phyloP scores from a whole-genome alignment of 208 protist genomes.

The Herpetomonas tarakana region DNA sequence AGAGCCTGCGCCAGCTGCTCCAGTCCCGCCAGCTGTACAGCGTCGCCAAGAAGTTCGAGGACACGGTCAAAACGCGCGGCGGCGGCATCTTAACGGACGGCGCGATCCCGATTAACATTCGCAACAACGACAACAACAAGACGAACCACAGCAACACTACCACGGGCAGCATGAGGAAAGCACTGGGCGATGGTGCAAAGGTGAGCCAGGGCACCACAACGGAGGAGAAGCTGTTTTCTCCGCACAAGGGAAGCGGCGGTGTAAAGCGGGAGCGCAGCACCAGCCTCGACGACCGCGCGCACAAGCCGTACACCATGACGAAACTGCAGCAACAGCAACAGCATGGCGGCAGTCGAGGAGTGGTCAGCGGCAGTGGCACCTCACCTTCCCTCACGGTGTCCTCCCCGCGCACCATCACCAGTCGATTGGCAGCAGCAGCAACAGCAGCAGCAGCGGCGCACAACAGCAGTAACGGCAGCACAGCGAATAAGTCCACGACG shows the following conservation, averaged over 20 bases:
- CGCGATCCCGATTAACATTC: conserved; percentile 15
- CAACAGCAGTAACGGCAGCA: neutral
- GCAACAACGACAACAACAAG: neutral
- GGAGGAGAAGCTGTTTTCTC: neutral
- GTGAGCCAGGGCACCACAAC: neutral
- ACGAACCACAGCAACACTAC: neutral
- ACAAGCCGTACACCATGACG: neutral
- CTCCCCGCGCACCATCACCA: too few relatives aligned
- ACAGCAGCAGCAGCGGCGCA: too few relatives aligned
- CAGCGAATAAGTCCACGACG: conserved; percentile 18
- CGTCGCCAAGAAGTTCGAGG: conserved; percentile 37
- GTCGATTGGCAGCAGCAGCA: too few relatives aligned
- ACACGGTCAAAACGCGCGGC: conserved; percentile 11
- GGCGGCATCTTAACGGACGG: neutral
- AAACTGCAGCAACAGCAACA: neutral
- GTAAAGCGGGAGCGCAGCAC: conserved; percentile 32
- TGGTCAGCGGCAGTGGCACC: too few relatives aligned
- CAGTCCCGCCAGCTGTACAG: conserved; percentile 39
- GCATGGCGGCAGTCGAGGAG: too few relatives aligned
- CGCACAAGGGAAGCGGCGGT: conserved; percentile 5
- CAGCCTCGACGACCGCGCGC: neutral
- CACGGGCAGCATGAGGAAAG: too few relatives aligned
- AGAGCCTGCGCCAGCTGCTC: conserved; percentile 43
- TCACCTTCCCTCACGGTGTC: too few relatives aligned
- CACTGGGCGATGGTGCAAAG: too few relatives aligned